Conservation (phyloP, 164 flowering plant species). For the Vitis vinifera region DNA sequence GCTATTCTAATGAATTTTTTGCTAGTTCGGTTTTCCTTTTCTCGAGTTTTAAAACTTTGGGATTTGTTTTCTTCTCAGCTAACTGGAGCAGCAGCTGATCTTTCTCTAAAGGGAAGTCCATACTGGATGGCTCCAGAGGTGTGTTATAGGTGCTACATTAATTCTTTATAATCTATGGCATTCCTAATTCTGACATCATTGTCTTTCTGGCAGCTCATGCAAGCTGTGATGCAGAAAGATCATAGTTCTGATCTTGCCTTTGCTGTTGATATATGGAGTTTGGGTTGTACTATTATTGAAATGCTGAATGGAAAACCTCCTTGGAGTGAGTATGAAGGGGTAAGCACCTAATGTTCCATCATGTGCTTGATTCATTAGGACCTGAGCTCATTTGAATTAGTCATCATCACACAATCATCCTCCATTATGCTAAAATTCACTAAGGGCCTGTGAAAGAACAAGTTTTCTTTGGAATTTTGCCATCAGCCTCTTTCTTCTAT, state of each 20-base stretch:
- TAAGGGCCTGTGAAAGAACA: no score
- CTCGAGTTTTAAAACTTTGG: background rate
- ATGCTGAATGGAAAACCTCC: constrained; percentile 95
- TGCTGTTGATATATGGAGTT: constrained; percentile 95
- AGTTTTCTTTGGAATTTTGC: no score
- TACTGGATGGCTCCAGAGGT: constrained; percentile 99
- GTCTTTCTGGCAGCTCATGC: constrained; percentile 55
- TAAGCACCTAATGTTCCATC: constrained; percentile 28
- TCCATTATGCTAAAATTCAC: no score
- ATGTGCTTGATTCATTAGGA: background rate
- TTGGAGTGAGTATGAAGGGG: constrained; percentile 91
- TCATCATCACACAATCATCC: background rate
- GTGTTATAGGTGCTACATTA: constrained; percentile 2
- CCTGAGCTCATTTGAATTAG: background rate
- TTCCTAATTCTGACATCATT: constrained; percentile 2
- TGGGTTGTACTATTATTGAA: constrained; percentile 94
- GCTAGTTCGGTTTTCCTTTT: background rate
- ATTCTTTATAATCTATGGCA: background rate
- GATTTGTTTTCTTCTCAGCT: constrained; percentile 47
- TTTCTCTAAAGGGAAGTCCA: constrained; percentile 93
- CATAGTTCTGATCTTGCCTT: constrained; percentile 56
- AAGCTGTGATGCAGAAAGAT: constrained; percentile 68
- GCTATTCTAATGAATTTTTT: background rate
- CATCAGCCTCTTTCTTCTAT: no score
- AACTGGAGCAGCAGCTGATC: constrained; percentile 62